Conservation (phyloP, 768 basidiomycete genomes). For the Leucocoprinus leucothites region DNA sequence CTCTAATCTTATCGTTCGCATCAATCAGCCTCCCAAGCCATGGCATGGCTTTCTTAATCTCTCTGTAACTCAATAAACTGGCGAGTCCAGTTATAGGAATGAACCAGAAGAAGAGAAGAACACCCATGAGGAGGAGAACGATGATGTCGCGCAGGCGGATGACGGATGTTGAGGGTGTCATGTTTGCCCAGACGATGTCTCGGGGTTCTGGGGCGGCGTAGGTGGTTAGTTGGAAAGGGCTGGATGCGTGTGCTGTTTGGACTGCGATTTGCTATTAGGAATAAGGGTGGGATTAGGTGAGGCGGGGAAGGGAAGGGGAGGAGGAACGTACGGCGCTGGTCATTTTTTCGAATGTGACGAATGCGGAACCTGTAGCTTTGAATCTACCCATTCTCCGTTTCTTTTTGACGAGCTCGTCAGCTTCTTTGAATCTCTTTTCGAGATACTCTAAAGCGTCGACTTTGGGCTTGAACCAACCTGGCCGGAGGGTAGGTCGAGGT, state of each 20-base stretch:
- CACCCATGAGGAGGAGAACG: conserved; percentile 62
- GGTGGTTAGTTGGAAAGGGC: conserved; percentile 64
- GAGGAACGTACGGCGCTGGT: conserved; percentile 71
- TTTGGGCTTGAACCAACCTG: conserved; percentile 68
- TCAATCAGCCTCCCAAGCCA: conserved; percentile 88
- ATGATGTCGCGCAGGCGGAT: conserved; percentile 67
- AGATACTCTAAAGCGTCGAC: conserved; percentile 91
- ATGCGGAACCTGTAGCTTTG: conserved; percentile 80
- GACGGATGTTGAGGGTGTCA: conserved; percentile 60
- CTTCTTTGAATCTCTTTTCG: conserved; percentile 72
- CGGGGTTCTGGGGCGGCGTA: conserved; percentile 88
- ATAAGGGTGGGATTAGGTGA: not conserved
- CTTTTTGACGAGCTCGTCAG: conserved; percentile 80
- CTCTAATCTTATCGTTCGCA: conserved; percentile 71
- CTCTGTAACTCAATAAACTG: conserved; percentile 84
- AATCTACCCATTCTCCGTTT: conserved; percentile 71
- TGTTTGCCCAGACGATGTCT: conserved; percentile 93
- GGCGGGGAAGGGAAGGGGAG: not conserved
- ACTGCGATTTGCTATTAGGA: conserved; percentile 74
- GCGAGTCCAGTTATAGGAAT: conserved; percentile 89
- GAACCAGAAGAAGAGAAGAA: conserved; percentile 89
- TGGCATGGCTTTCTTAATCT: conserved; percentile 88
- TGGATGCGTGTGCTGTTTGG: conserved; percentile 76
- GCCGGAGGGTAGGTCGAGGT: conserved; percentile 71
- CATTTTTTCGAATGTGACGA: conserved; percentile 97